Conservation (phyloP, 2,329 filamentous ascomycete genomes). For the Penicillium aurantiogriseum region DNA sequence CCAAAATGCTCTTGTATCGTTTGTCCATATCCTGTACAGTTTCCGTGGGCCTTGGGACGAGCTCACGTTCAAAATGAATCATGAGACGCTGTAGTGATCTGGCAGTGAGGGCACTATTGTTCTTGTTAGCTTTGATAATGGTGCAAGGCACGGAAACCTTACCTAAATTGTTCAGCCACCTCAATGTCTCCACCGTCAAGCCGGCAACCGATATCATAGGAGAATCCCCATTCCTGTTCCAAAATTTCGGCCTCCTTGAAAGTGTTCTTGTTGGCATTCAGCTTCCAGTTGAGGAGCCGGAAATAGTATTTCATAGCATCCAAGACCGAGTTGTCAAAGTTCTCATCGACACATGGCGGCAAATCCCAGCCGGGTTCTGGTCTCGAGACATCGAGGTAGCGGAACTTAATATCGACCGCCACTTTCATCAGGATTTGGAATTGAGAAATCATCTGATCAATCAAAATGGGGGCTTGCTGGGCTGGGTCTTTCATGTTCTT, state of each 20-base stretch:
- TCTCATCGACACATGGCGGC: slow-evolving; percentile 93
- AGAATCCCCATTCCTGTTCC: slow-evolving; percentile 97
- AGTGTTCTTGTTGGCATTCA: slow-evolving; percentile 96
- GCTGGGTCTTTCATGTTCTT: slow-evolving; percentile 94
- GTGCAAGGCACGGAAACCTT: slow-evolving; percentile 10
- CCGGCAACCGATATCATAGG: slow-evolving; percentile 85
- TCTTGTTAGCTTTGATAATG: slow-evolving; percentile 25
- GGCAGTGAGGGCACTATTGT: slow-evolving; percentile 71
- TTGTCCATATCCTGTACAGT: slow-evolving; percentile 88
- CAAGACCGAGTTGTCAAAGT: slow-evolving; percentile 86
- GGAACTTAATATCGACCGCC: slow-evolving; percentile 87
- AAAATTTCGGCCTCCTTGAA: slow-evolving; percentile 98
- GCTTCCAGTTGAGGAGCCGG: slow-evolving; percentile 96
- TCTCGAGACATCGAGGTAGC: slow-evolving; percentile 78
- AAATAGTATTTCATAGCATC: slow-evolving; percentile 98
- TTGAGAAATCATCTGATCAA: slow-evolving; percentile 96
- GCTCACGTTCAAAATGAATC: slow-evolving; percentile 85
- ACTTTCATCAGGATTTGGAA: slow-evolving; percentile 91
- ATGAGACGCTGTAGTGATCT: slow-evolving; percentile 88
- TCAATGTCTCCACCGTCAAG: slow-evolving; percentile 93
- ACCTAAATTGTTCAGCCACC: slow-evolving; percentile 94
- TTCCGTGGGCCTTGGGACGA: slow-evolving; percentile 81
- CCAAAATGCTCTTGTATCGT: slow-evolving; percentile 90
- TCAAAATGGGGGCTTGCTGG: slow-evolving; percentile 87
- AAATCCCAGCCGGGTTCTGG: slow-evolving; percentile 92